Evolutionary conservation across 2,329 filamentous ascomycete genomes (phyloP).

Genomic region (Monilinia vaccinii-corymbosi): DNA sequence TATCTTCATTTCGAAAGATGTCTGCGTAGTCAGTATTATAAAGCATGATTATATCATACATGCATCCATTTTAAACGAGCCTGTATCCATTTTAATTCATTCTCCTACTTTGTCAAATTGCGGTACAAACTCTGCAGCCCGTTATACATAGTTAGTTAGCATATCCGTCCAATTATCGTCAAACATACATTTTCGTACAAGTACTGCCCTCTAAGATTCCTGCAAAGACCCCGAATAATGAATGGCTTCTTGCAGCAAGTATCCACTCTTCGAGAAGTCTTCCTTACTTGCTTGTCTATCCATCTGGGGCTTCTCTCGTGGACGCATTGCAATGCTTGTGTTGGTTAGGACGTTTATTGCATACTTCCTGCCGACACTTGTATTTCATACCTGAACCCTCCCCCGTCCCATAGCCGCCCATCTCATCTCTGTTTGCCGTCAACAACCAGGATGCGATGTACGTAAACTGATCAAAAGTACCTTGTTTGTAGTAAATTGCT

Average conservation of each 20-base stretch:
- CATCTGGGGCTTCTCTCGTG: not conserved
- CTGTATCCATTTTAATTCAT: not conserved
- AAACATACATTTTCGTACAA: not conserved
- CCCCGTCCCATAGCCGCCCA: not conserved
- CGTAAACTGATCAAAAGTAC: conserved; percentile 1
- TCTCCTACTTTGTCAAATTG: not conserved
- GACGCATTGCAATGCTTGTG: not conserved
- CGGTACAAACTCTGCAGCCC: not conserved
- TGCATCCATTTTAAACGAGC: too few relatives aligned
- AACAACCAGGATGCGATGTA: not conserved
- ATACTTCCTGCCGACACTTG: not conserved
- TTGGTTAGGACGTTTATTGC: not conserved
- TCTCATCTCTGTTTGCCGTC: not conserved
- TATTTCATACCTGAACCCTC: not conserved
- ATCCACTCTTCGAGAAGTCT: not conserved
- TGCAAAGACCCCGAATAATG: not conserved
- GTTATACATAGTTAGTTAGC: not conserved
- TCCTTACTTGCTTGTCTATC: not conserved
- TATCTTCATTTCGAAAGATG: too few relatives aligned
- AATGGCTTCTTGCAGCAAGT: not conserved
- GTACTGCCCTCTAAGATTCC: not conserved
- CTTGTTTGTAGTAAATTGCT: not conserved
- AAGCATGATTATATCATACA: not conserved
- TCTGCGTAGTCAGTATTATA: too few relatives aligned
- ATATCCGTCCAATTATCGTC: not conserved